Conservation (phyloP, 1,284 basidiomycete species). For the Melampsora abietis-canadensis region DNA sequence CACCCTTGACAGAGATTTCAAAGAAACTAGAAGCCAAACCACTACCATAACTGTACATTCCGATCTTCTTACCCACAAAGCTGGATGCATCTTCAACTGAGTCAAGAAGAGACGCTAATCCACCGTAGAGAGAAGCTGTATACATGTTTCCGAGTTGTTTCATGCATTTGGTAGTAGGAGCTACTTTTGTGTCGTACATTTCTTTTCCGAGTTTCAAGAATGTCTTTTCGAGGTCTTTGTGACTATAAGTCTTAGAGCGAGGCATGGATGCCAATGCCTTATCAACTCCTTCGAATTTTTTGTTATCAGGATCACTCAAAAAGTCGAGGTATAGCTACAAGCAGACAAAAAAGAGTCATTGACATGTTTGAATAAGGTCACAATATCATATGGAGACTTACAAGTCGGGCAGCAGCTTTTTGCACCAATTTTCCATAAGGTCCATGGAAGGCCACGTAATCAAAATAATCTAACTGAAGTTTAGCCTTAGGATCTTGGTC, state of each 20-base stretch:
- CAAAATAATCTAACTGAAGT: conserved; percentile 53
- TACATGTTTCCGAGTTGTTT: conserved; percentile 96
- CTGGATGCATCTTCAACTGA: conserved; percentile 63
- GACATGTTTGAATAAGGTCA: background rate
- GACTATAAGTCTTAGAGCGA: conserved; percentile 71
- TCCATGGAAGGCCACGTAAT: conserved; percentile 57
- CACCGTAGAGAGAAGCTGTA: conserved; percentile 93
- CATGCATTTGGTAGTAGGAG: conserved; percentile 68
- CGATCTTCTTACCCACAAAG: conserved; percentile 74
- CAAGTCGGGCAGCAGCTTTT: conserved; percentile 89
- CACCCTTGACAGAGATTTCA: conserved; percentile 76
- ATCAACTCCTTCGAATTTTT: conserved; percentile 69
- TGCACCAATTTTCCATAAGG: conserved; percentile 98
- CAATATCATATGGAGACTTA: conserved; percentile 47
- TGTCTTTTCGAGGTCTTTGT: conserved; percentile 93
- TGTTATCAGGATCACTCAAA: conserved; percentile 68
- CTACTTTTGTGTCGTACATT: conserved; percentile 68
- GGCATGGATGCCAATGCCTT: conserved; percentile 67
- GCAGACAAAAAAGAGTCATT: background rate
- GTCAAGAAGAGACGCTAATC: conserved; percentile 76
- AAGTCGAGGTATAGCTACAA: conserved; percentile 78
- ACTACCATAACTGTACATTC: conserved; percentile 89
- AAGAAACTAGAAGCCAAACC: conserved; percentile 91
- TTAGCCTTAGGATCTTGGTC: conserved; percentile 45
- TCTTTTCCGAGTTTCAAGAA: conserved; percentile 58